Evolutionary conservation across 108 stramenopile species (phyloP).

Genomic region (Pseudonitzschia multiseries): DNA sequence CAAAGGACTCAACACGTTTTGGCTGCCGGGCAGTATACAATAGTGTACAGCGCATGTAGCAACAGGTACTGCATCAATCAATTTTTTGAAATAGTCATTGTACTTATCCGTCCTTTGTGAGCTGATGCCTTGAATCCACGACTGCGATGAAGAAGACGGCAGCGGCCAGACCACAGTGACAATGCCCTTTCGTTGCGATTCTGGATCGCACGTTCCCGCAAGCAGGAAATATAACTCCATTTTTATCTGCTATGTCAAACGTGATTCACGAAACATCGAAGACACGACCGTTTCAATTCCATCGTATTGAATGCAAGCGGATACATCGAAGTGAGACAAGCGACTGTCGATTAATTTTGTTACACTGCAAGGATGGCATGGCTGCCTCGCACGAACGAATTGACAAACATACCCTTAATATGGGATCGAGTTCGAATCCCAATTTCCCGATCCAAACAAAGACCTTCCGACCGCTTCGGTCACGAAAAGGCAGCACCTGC

Average conservation of each 20-base stretch:
- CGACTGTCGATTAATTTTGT: no score
- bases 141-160: background rate
- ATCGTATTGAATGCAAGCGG: no score
- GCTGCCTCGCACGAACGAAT: background rate
- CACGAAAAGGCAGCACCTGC: background rate
- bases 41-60: background rate
- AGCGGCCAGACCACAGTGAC: background rate
- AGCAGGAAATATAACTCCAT: background rate
- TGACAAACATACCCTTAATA: background rate
- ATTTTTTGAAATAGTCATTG: background rate
- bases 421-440: background rate
- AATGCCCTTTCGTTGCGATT: conserved; percentile 8
- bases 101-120: background rate
- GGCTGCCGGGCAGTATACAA: background rate
- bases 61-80: background rate
- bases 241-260: background rate
- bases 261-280: background rate
- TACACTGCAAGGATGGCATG: no score
- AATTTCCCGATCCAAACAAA: background rate
- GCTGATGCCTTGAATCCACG: background rate
- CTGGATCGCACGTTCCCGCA: background rate
- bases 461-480: background rate
- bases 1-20: background rate
- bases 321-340: no score
- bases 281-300: no score